Evolutionary conservation across 1,284 basidiomycete genomes (phyloP).

Genomic region (Bjerkandera adusta): DNA sequence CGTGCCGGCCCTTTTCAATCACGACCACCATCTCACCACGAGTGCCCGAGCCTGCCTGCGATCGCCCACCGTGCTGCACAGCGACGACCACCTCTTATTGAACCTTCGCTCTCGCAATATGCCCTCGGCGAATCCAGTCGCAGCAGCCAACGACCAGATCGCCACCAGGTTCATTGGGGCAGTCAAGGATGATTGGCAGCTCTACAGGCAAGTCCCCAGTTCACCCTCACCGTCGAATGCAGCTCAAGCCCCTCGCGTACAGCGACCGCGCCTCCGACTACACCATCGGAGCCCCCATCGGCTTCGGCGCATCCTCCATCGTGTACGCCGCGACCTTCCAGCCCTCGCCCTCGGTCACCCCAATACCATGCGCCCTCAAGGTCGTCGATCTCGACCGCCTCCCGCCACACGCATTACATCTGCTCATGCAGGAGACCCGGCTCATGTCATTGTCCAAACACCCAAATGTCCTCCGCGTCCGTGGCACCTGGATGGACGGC

Average conservation of each 20-base stretch:
- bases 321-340: slow-evolving; percentile 77
- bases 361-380: slow-evolving; percentile 76
- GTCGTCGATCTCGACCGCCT: slow-evolving; percentile 84
- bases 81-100: background rate
- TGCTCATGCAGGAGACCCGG: slow-evolving; percentile 82
- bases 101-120: background rate
- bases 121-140: background rate
- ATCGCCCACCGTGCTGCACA: background rate
- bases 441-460: slow-evolving; percentile 94
- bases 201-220: slow-evolving; percentile 59
- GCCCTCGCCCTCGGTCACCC: slow-evolving; percentile 32
- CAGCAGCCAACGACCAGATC: background rate
- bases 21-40: too few relatives aligned
- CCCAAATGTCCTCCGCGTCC: slow-evolving; percentile 86
- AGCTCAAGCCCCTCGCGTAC: slow-evolving; percentile 10
- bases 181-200: slow-evolving; percentile 82
- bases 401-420: slow-evolving; percentile 61
- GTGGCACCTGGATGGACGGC: slow-evolving; percentile 85
- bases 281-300: slow-evolving; percentile 68
- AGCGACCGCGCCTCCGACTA: slow-evolving; percentile 75
- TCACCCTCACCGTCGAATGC: slow-evolving; percentile 9
- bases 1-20: too few relatives aligned
- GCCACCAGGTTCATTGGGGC: slow-evolving; percentile 57
- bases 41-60: too few relatives aligned
- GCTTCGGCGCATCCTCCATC: slow-evolving; percentile 85